Percentiles rank a stretch among this genome's conserved stretches.
phyloP scores from a whole-genome alignment of 495 filamentous ascomycete genomes.

The Xylaria acuta region DNA sequence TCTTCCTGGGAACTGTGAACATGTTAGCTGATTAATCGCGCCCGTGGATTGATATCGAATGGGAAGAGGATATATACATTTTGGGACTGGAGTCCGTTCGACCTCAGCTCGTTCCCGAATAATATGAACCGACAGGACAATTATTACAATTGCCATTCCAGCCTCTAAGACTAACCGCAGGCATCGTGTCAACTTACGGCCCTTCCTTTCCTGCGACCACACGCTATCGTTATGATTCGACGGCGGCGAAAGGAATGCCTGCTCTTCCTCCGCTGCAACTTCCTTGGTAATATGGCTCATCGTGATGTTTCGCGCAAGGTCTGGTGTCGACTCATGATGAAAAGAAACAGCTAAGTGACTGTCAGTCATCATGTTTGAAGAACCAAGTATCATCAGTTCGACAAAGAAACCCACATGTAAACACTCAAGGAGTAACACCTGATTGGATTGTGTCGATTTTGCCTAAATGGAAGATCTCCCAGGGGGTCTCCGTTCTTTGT shows the following conservation, averaged over 20 bases:
- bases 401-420: not conserved
- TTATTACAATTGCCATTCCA: conserved; percentile 34
- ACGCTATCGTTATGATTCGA: conserved; percentile 22
- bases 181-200: conserved; percentile 21
- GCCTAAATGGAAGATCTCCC: conserved; percentile 26
- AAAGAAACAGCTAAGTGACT: not conserved
- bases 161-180: conserved; percentile 37
- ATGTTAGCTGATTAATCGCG: conserved; percentile 5
- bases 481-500: conserved; percentile 32
- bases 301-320: conserved; percentile 14
- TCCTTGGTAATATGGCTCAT: conserved; percentile 35
- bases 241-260: conserved; percentile 38
- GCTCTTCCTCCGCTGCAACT: conserved; percentile 40
- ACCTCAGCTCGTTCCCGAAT: conserved; percentile 27
- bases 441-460: conserved; percentile 30
- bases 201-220: conserved; percentile 25
- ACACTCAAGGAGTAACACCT: not conserved
- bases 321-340: conserved; percentile 3
- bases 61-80: conserved; percentile 27
- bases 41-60: not conserved
- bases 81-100: conserved; percentile 33
- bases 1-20: conserved; percentile 48
- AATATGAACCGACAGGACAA: conserved; percentile 21
- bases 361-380: not conserved
- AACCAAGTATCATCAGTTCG: not conserved